These are phyloP conservation scores for Colletotrichum musae DNA, from an alignment of 2,329 filamentous ascomycete genomes.

Conservation along the genomic window DNA sequence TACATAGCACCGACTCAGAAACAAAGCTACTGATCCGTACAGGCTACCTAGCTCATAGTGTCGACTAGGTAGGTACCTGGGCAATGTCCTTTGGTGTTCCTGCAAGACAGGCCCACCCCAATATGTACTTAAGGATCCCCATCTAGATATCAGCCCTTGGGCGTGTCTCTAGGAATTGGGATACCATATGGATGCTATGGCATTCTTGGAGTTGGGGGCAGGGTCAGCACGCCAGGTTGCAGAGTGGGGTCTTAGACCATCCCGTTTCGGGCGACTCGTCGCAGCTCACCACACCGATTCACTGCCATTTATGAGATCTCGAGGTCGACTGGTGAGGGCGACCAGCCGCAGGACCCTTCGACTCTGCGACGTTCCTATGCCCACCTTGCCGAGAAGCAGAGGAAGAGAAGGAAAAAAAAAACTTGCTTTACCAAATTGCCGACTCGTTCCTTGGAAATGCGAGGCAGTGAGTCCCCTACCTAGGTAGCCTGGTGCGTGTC, in stretches of 20 bases:
- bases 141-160: too few relatives aligned
- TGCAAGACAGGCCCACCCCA: too few relatives aligned
- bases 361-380: slow-evolving; percentile 26
- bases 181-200: too few relatives aligned
- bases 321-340: slow-evolving; percentile 17
- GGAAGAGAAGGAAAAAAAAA: not conserved
- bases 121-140: too few relatives aligned
- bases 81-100: too few relatives aligned
- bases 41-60: too few relatives aligned
- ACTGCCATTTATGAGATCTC: slow-evolving; percentile 37
- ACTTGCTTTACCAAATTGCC: slow-evolving; percentile 13
- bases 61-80: too few relatives aligned
- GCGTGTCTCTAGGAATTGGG: too few relatives aligned
- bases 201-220: not conserved
- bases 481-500: not conserved
- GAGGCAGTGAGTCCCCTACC: not conserved
- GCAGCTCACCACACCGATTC: slow-evolving; percentile 24
- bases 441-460: slow-evolving; percentile 27
- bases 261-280: slow-evolving; percentile 12
- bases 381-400: not conserved
- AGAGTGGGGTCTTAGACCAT: slow-evolving; percentile 4
- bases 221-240: slow-evolving; percentile 13
- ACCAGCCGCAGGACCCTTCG: slow-evolving; percentile 31
- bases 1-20: too few relatives aligned
- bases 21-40: too few relatives aligned